Evolutionary conservation across 108 stramenopile species (phyloP).

Genomic region (Phaeodactylum tricornutum): DNA sequence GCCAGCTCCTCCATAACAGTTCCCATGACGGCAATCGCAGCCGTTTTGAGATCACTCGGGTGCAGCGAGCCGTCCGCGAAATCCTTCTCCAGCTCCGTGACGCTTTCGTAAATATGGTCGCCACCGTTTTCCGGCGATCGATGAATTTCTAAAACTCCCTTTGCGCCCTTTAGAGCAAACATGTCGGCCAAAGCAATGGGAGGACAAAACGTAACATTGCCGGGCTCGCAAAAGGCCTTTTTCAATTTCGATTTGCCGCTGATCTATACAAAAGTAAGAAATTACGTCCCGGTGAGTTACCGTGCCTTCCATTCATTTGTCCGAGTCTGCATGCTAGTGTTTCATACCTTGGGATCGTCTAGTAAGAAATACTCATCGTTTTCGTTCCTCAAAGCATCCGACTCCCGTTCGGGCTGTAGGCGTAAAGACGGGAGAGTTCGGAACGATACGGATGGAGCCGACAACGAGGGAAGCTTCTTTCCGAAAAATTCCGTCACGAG

Average conservation of each 20-base stretch:
- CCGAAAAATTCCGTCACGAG: constrained; percentile 25
- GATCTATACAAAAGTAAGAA: no score
- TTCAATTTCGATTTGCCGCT: constrained; percentile 95
- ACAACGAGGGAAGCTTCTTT: constrained; percentile 35
- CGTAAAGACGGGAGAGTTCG: constrained; percentile 5
- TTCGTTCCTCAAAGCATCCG: constrained; percentile 69
- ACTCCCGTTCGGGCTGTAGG: constrained; percentile 47
- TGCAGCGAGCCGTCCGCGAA: constrained; percentile 83
- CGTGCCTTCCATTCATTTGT: no score
- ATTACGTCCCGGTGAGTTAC: no score
- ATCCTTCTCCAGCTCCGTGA: constrained; percentile 63
- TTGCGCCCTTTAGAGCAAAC: no score
- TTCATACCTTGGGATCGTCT: constrained; percentile 76
- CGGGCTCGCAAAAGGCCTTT: constrained; percentile 97
- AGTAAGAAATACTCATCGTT: constrained; percentile 73
- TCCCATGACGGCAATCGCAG: constrained; percentile 67
- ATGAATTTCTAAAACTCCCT: no score
- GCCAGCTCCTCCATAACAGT: constrained; percentile 76
- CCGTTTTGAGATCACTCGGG: constrained; percentile 93
- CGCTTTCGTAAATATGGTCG: constrained; percentile 62
- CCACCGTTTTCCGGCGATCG: constrained; percentile 83
- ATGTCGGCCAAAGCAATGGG: constrained; percentile 64
- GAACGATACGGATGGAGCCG: constrained; percentile 23
- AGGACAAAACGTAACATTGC: constrained; percentile 80
- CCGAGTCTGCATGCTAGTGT: not conserved